Base-by-base conservation (phyloP, 2,329 filamentous ascomycete genomes). In the Aureobasidium sp. region DNA sequence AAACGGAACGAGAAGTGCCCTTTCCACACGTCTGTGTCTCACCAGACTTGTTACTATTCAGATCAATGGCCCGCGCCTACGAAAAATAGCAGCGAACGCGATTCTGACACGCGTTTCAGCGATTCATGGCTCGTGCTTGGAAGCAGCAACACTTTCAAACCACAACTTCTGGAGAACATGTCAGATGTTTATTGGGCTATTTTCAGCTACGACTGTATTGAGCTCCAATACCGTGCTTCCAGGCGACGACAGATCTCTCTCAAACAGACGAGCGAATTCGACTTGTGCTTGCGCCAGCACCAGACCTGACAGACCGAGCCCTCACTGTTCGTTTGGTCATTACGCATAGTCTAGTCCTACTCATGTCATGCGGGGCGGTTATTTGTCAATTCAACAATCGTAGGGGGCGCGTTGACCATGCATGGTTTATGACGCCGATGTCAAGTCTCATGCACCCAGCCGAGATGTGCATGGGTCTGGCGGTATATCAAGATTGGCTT, bases 381-480 rank as follows among this genome's bases (percentile, higher is more conserved):
- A 14, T 45, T 39, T 37, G 34, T 48, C 55, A 34, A 42, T 27
- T 47, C 31, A 45, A 34, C 39, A 8, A 48, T 58, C 55, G 55
- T 48, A 37, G 29, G 31, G 22, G 42, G 55, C 42, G 55, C 42
- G 31, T 58, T 44, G 22, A 39, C 31, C 55, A 48, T 58, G 42
- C 55, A 48, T 44, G n/a, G 27, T 17, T 27, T 39, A 60, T 60
- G 57, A 60, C 57, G 45, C 57, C 27, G 34, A 60, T 34, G 51
- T 60, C 45, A 60, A 60, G 44, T 36, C 45, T 12, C 57, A 60
- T 60, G 55, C 55, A 42, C 27, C 14, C 29, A 34, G 25, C 57
- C 57, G 57, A 49, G 25, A 41, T 42, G 45, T 42, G 45, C 45
- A 51, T 51, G 29, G 56, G 47, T 51, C 9, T 25, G 25, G 37